phyloP scores from a whole-genome alignment of 805 yeast species.

The Phaffomyces opuntiae region DNA sequence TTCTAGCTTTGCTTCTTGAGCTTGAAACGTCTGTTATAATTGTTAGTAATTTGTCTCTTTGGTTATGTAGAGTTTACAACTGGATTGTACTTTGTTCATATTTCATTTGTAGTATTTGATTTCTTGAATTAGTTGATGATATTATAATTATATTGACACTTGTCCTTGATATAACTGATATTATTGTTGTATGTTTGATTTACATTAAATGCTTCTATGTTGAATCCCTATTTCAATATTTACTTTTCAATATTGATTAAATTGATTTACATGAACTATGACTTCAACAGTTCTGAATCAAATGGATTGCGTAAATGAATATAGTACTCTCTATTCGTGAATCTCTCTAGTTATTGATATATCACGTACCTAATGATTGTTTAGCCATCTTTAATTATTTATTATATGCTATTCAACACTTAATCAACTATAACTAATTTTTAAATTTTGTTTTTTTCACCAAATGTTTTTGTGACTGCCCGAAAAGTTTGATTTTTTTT shows the following conservation, averaged over 20 bases:
- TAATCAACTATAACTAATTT: conserved; percentile 8
- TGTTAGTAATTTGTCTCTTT: conserved; percentile 25
- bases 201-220: no score
- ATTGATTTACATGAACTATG: no score
- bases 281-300: no score
- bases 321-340: not conserved
- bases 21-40: conserved; percentile 81
- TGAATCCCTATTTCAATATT: no score
- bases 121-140: no score
- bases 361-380: conserved; percentile 42
- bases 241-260: no score
- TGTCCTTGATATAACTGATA: no score
- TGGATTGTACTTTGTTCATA: no score
- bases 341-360: not conserved
- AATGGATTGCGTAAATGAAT: not conserved
- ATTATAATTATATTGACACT: no score
- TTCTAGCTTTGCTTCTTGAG: conserved; percentile 99
- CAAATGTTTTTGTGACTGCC: conserved; percentile 4
- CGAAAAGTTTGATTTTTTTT: conserved; percentile 1
- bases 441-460: conserved; percentile 14
- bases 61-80: not conserved
- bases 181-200: no score
- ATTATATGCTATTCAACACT: conserved; percentile 9
- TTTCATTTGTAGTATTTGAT: no score
- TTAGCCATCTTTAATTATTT: conserved; percentile 34